phyloP scores from a whole-genome alignment of 345 rosid genomes.

The Brassica rapa region DNA sequence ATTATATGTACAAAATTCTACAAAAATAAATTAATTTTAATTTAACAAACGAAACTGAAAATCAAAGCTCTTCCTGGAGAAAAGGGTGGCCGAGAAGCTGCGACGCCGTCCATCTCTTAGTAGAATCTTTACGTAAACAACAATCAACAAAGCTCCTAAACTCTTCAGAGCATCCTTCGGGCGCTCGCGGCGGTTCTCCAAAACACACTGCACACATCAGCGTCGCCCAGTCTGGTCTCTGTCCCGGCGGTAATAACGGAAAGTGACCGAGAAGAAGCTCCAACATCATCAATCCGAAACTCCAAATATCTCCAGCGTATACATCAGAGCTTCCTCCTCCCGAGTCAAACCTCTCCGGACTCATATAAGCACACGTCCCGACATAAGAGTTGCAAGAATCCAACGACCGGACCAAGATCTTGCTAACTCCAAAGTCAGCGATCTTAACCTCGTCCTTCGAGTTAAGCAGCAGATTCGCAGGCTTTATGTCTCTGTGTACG shows the following conservation, averaged over 20 bases:
- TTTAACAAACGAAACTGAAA: neutral
- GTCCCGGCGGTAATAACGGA: conserved; percentile 60
- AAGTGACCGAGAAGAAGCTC: conserved; percentile 76
- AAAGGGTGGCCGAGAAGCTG: conserved; percentile 70
- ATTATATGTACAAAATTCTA: neutral
- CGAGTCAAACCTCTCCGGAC: conserved; percentile 72
- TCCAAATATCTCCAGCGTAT: conserved; percentile 87
- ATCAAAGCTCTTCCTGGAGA: neutral
- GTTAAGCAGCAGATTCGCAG: conserved; percentile 69
- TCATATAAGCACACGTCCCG: conserved; percentile 92
- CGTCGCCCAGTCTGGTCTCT: conserved; percentile 71
- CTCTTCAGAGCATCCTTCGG: conserved; percentile 54
- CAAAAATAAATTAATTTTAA: neutral
- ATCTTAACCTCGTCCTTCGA: conserved; percentile 65
- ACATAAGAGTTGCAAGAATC: conserved; percentile 76
- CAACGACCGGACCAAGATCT: conserved; percentile 60
- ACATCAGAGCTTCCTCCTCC: conserved; percentile 36
- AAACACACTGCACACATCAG: conserved; percentile 81
- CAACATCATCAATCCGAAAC: conserved; percentile 69
- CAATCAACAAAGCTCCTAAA: conserved; percentile 64
- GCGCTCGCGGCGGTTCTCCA: conserved; percentile 68
- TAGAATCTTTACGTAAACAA: conserved; percentile 74
- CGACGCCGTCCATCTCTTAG: conserved; percentile 62
- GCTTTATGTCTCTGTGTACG: conserved; percentile 80
- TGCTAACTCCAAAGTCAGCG: conserved; percentile 82